Evolutionary conservation across 192 early-diverging fungal species (phyloP), one percentile per base, ranked within the genome.

Genomic region (Dispira parvispora): DNA sequence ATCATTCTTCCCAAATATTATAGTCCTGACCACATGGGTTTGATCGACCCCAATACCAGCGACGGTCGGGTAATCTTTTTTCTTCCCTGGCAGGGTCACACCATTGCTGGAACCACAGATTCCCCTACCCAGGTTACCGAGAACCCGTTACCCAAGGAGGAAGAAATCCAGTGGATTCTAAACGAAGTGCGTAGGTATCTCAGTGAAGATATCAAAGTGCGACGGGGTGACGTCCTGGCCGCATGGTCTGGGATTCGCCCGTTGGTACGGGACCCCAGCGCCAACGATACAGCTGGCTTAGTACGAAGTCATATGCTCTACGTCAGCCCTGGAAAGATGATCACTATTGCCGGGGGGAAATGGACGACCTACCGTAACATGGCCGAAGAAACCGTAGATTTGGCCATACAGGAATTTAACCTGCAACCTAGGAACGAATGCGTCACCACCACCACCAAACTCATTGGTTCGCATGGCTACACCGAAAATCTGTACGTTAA

Each of bases 231-330:
- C 72, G 91, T 98, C 13, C 78, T 91, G n/a, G 85, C 92, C 4
- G 91, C 92, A n/a, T 98, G 94, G 94, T 91, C 89, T 8, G 94
- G 94, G 20, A 95, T 98, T 65, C 86, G 94, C 16, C 94, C 94
- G 45, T 77, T 98, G 53, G 94, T 98, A 47, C 89, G 94, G 64
- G 94, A 98, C 71, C 94, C 94, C 23, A 76, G 78, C 52, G 92
- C 92, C 27, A 88, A 88, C 67, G 92, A 88, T 72, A 95, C 94
- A 8, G 87, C 87, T 54, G 84, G 85, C 27, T 77, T 98, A 72
- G 94, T 98, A 44, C 86, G 94, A 64, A 98, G 92, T 80, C 94
- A 98, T 64, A 94, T 98, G 87, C 91, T 98, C 69, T 81, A 94
- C 72, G 87, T 88, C 20, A 85, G 82, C 23, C 73, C 78, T 27